Evolutionary conservation across 1,284 basidiomycete species (phyloP).

Genomic region (Meripilus lineatus): DNA sequence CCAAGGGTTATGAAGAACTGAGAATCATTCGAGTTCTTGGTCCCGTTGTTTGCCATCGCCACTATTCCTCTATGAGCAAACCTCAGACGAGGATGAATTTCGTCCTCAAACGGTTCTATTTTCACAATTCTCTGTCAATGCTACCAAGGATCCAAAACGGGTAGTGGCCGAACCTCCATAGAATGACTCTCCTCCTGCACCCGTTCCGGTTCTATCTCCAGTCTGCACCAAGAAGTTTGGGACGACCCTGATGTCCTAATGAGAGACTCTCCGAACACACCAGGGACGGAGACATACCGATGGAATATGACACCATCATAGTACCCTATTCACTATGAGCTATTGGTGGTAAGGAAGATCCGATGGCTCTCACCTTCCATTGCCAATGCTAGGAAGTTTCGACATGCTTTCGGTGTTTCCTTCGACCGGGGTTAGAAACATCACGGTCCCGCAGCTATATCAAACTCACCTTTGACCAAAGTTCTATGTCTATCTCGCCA

Average conservation of each 20-base stretch:
- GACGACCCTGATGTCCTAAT: constrained; percentile 65
- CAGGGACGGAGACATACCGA: constrained; percentile 43
- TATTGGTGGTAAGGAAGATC: constrained; percentile 4
- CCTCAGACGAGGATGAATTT: constrained; percentile 87
- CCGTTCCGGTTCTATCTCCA: constrained; percentile 92
- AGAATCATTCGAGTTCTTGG: constrained; percentile 80
- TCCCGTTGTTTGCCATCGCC: constrained; percentile 90
- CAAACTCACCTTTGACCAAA: constrained; percentile 79
- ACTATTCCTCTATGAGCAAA: constrained; percentile 86
- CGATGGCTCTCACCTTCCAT: constrained; percentile 73
- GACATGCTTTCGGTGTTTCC: constrained; percentile 91
- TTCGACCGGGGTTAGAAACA: too few relatives aligned
- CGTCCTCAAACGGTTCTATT: constrained; percentile 85
- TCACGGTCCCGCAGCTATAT: background rate
- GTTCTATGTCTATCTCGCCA: constrained; percentile 90
- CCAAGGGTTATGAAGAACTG: constrained; percentile 92
- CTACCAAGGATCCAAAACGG: background rate
- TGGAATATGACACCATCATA: constrained; percentile 96
- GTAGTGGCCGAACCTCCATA: constrained; percentile 64
- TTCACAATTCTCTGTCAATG: background rate
- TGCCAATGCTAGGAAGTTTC: constrained; percentile 87
- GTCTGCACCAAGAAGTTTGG: constrained; percentile 91
- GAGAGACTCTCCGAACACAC: constrained; percentile 6
- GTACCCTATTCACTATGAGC: constrained; percentile 57
- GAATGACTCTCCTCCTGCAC: constrained; percentile 87